phyloP scores from a whole-genome alignment of 2,329 filamentous ascomycete genomes.

The Aspergillus neotritici region DNA sequence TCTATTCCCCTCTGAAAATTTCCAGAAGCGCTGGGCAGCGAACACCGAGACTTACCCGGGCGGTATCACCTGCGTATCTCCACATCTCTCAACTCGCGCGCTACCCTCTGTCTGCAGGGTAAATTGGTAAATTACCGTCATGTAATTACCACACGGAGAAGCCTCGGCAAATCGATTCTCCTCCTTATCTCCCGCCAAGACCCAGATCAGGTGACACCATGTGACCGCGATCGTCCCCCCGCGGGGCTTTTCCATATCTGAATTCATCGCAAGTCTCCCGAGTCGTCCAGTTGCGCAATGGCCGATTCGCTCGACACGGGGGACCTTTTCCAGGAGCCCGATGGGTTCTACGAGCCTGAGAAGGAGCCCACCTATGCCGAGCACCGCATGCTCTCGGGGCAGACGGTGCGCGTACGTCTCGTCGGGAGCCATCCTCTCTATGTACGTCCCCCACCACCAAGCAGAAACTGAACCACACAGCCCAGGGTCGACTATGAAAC shows the following conservation, averaged over 20 bases:
- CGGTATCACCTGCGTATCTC: slow-evolving; percentile 11
- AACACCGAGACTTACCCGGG: slow-evolving; percentile 16
- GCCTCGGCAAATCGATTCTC: slow-evolving; percentile 6
- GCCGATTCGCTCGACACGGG: slow-evolving; percentile 31
- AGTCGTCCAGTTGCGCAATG: slow-evolving; percentile 16
- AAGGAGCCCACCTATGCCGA: slow-evolving; percentile 68
- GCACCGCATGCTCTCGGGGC: slow-evolving; percentile 63
- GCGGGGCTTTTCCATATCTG: neutral
- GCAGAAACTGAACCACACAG: neutral
- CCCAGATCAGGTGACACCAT: slow-evolving; percentile 5
- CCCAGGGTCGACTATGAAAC: neutral
- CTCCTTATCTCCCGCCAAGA: neutral
- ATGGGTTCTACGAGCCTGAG: slow-evolving; percentile 71
- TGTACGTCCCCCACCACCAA: slow-evolving; percentile 42
- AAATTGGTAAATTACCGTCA: slow-evolving; percentile 1
- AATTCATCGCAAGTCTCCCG: neutral
- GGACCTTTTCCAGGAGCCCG: slow-evolving; percentile 72
- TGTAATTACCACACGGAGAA: slow-evolving; percentile 3
- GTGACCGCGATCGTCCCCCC: neutral
- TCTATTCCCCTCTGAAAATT: neutral
- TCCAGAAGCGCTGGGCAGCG: neutral
- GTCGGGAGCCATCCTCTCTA: slow-evolving; percentile 85
- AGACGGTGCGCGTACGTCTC: slow-evolving; percentile 64
- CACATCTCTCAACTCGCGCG: slow-evolving; percentile 3
- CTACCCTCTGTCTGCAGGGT: neutral